These are phyloP conservation scores for Petunia secreta DNA, from an alignment of 257 asterid genomes.

Conservation along the genomic window DNA sequence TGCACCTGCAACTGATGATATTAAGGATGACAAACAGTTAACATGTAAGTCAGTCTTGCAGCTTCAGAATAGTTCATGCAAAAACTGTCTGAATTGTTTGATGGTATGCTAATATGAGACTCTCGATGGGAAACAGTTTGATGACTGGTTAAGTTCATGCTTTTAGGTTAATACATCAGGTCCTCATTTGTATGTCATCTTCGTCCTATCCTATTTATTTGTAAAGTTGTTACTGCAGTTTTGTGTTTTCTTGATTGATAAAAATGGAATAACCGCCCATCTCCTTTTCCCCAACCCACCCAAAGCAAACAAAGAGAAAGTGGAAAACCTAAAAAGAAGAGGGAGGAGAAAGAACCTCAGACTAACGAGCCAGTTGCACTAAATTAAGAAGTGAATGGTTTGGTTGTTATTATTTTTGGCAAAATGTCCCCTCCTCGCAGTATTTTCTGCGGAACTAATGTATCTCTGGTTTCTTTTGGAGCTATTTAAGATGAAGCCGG, in stretches of 20 bases:
- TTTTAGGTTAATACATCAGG: background rate
- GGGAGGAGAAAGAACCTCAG: background rate
- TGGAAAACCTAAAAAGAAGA: background rate
- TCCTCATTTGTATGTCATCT: background rate
- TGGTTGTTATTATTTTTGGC: background rate
- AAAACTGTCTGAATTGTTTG: background rate
- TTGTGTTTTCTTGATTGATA: background rate
- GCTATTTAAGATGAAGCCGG: background rate
- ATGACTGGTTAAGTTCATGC: background rate
- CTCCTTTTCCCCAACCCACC: background rate
- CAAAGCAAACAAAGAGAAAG: background rate
- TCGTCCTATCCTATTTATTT: background rate
- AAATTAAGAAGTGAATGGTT: background rate
- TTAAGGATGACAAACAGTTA: constrained; percentile 70
- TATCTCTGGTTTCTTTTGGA: background rate
- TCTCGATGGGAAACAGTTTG: background rate
- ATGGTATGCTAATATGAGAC: background rate
- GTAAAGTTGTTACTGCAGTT: background rate
- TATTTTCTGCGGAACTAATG: background rate
- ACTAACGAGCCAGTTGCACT: background rate
- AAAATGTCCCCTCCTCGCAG: background rate
- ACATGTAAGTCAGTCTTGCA: constrained; percentile 55
- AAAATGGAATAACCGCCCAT: background rate
- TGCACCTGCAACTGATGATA: constrained; percentile 80
- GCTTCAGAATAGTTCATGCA: background rate